Evolutionary conservation across 805 yeast genomes (phyloP), one percentile per base, ranked within the genome.

Genomic region (Barnettozyma pratensis): DNA sequence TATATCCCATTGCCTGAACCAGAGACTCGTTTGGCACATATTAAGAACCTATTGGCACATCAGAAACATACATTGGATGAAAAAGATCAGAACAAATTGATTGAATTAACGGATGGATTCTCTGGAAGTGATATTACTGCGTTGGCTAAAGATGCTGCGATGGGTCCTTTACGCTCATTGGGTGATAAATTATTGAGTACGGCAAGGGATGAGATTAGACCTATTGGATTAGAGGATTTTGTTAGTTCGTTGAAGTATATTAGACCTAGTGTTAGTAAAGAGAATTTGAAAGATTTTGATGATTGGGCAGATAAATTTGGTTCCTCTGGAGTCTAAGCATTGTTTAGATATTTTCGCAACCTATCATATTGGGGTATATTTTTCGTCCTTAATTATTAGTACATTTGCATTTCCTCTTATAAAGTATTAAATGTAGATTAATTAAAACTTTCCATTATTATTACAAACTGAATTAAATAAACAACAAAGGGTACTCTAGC

Each of bases 71-170:
- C 84, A 53, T 66, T 94, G 19, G 65, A 80, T 6, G 87, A 79
- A 1, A 73, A 65, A 6, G 96, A 92, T 50, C 74, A 79, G 50
- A 76, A 73, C 6, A 71, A 71, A 38, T 73, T 92, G 26, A 79
- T 87, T 34, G 72, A 71, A 9, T 57, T 86, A 55, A 88, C 96
- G 0, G 81, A 83, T n/a, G 94, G 89, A 1, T 89, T 84, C 65
- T 87, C 96, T 11, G 98, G 98, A 1, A 84, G 95, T 54, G 99
- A 92, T 66, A 80, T 92, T 42, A 94, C 98, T 0, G 95, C 97
- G 1, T 70, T 92, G 53, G 96, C 98, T 3, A 94, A 94, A 66
- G 99, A 92, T 62, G 95, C 97, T 4, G 99, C 98, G 1, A 92
- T 92, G 97, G 96, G 96, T 3, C 98, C 99, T 1, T 73, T 94